Evolutionary conservation across 768 basidiomycete species (phyloP).

Genomic region (Melanogaster broomeanus): DNA sequence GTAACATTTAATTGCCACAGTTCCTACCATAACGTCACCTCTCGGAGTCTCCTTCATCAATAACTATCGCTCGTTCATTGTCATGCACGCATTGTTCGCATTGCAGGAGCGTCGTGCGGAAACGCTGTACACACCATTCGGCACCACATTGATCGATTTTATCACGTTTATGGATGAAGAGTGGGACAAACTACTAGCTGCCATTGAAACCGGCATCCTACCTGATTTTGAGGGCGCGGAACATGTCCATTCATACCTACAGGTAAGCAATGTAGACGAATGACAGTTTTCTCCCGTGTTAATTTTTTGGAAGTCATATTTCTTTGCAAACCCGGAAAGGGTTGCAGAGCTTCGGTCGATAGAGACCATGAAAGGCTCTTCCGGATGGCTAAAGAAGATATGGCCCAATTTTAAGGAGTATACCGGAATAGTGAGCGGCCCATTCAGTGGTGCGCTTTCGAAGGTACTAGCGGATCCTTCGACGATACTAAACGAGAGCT

Average conservation of each 20-base stretch:
- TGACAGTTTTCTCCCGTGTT: not conserved
- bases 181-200: not conserved
- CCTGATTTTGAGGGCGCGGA: conserved; percentile 5
- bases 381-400: conserved; percentile 2
- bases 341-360: conserved; percentile 5
- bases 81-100: conserved; percentile 11
- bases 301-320: not conserved
- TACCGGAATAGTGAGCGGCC: conserved; percentile 1
- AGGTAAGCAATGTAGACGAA: not conserved
- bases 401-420: conserved; percentile 1
- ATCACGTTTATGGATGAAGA: conserved; percentile 3
- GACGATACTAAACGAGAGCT: not conserved
- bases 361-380: not conserved
- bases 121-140: not conserved
- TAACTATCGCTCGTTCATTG: conserved; percentile 9
- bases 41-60: conserved; percentile 6
- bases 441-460: not conserved
- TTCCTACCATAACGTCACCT: conserved; percentile 2
- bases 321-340: not conserved
- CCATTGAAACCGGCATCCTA: conserved; percentile 1
- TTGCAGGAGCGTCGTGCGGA: not conserved
- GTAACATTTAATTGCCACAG: not conserved
- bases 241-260: not conserved
- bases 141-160: conserved; percentile 5
- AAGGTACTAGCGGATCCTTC: not conserved